Conservation (phyloP, 2,329 filamentous ascomycete species). For the Pseudocercospora crystallina region DNA sequence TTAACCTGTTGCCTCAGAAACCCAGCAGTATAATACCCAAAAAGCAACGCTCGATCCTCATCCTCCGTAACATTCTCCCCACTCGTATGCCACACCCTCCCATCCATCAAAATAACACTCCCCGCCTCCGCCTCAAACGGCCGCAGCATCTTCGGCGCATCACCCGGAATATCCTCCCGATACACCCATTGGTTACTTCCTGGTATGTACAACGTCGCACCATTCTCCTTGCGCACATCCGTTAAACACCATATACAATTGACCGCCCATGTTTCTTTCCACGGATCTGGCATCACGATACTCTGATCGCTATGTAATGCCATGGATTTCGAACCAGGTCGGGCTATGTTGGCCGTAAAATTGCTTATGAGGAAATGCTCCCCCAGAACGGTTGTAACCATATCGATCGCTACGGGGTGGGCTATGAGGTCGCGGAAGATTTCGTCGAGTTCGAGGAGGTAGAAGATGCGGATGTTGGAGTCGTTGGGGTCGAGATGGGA, state of each 20-base stretch:
- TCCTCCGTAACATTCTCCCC: constrained; percentile 12
- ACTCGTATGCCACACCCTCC: constrained; percentile 17
- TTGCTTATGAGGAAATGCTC: constrained; percentile 15
- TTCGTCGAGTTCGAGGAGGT: constrained; percentile 7
- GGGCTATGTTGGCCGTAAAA: constrained; percentile 15
- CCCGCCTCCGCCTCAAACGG: constrained; percentile 17
- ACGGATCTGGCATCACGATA: constrained; percentile 12
- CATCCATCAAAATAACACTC: constrained; percentile 14
- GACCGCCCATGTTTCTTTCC: constrained; percentile 6
- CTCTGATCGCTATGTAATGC: constrained; percentile 10
- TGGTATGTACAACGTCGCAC: constrained; percentile 13
- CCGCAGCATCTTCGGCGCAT: constrained; percentile 6
- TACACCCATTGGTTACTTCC: constrained; percentile 10
- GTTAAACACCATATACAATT: constrained; percentile 15
- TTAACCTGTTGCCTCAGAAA: constrained; percentile 13
- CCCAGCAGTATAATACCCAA: constrained; percentile 14
- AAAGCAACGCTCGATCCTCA: constrained; percentile 13
- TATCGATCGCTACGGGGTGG: constrained; percentile 9
- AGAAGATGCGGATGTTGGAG: constrained; percentile 8
- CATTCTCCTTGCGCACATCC: constrained; percentile 12
- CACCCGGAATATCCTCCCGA: constrained; percentile 5
- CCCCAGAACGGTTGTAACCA: constrained; percentile 11
- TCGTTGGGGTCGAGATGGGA: constrained; percentile 13
- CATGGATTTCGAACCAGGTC: constrained; percentile 13
- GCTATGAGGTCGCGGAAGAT: constrained; percentile 10